These are phyloP conservation scores for Plasmodium coatneyi DNA, from an alignment of 169 alveolate species.

Conservation along the genomic window DNA sequence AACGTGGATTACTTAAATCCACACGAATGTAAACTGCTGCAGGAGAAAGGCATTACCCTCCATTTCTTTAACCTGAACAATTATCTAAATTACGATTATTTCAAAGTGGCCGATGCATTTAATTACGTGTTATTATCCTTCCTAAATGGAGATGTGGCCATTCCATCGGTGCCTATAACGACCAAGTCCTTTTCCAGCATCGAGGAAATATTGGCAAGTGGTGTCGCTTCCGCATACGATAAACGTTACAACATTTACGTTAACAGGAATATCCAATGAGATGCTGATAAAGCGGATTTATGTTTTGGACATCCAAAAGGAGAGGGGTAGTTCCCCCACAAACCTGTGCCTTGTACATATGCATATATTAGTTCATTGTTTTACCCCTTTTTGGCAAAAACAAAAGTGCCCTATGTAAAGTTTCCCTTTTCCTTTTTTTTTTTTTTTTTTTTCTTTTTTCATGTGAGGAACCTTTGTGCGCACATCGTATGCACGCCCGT, in stretches of 20 bases:
- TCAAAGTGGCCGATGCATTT: conserved; percentile 44
- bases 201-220: conserved; percentile 52
- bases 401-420: neutral
- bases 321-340: neutral
- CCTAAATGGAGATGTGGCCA: conserved; percentile 48
- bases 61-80: conserved; percentile 61
- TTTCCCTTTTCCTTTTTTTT: neutral
- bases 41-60: conserved; percentile 31
- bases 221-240: neutral
- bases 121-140: conserved; percentile 45
- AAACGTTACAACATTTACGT: conserved; percentile 22
- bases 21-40: conserved; percentile 47
- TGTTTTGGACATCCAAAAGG: neutral
- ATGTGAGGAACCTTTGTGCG: neutral
- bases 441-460: neutral
- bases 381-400: neutral
- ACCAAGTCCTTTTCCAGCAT: conserved; percentile 30
- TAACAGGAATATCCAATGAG: conserved; percentile 15
- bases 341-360: neutral
- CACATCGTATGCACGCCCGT: neutral
- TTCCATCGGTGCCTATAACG: conserved; percentile 39
- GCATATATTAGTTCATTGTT: neutral
- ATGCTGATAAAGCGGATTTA: neutral
- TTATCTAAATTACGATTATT: conserved; percentile 55
- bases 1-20: conserved; percentile 61